A percentile compares a stretch with the other conserved stretches of the same genome.
These are phyloP conservation scores for Entomortierella parvispora DNA, from an alignment of 192 early-diverging fungal species.

Conservation along the genomic window DNA sequence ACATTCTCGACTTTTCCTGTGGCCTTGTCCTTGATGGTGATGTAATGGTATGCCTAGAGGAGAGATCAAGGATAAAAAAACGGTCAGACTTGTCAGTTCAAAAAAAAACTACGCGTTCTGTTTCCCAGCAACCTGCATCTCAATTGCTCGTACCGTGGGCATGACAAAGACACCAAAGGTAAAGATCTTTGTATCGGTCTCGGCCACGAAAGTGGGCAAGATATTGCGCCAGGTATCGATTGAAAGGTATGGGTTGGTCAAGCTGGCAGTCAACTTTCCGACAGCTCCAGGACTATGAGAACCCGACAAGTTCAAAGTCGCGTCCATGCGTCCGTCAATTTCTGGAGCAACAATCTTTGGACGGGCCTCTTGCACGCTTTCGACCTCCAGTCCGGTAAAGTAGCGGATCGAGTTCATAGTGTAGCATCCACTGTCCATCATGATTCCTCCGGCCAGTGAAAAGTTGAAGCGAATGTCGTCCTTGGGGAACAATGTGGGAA, in stretches of 20 bases:
- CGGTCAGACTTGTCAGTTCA: background rate
- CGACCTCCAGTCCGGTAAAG: slow-evolving; percentile 39
- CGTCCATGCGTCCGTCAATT: slow-evolving; percentile 42
- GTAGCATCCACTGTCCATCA: slow-evolving; percentile 52
- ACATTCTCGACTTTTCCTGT: slow-evolving; percentile 33
- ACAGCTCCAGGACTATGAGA: background rate
- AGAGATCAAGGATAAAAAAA: background rate
- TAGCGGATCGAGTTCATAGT: slow-evolving; percentile 42
- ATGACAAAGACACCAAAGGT: slow-evolving; percentile 35
- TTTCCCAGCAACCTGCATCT: background rate
- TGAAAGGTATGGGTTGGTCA: slow-evolving; percentile 32
- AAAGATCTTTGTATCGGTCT: slow-evolving; percentile 49
- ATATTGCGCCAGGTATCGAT: slow-evolving; percentile 16
- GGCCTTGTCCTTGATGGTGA: slow-evolving; percentile 39
- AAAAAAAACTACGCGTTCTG: background rate
- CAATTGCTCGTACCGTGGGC: slow-evolving; percentile 17
- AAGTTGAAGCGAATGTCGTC: slow-evolving; percentile 49
- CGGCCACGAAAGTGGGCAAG: slow-evolving; percentile 12
- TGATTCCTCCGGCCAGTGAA: slow-evolving; percentile 35
- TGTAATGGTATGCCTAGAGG: slow-evolving; percentile 41
- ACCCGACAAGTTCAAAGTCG: slow-evolving; percentile 15
- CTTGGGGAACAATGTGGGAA: slow-evolving; percentile 11
- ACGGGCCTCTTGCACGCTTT: slow-evolving; percentile 17
- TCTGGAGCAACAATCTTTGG: slow-evolving; percentile 19
- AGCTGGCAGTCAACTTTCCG: slow-evolving; percentile 8